These are phyloP conservation scores for Elongisporangium undulatum DNA, from an alignment of 352 stramenopile genomes.

Conservation along the genomic window DNA sequence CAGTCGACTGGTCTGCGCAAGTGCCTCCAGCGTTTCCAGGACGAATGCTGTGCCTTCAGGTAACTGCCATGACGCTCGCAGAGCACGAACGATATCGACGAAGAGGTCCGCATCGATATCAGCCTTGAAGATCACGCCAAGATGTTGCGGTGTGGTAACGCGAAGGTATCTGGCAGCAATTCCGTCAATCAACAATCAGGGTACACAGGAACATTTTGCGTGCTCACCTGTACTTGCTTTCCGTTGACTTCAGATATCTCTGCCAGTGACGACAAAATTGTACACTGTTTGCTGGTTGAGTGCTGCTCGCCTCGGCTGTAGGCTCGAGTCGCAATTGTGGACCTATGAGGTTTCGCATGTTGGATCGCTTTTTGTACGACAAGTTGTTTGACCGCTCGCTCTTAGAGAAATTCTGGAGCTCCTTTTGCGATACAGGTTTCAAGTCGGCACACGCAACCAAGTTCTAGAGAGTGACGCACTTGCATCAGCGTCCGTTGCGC, in stretches of 20 bases:
- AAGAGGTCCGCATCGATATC: conserved; percentile 77
- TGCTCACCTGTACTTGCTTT: conserved; percentile 47
- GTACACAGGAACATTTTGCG: not conserved
- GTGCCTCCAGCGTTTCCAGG: conserved; percentile 25
- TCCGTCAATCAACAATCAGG: too few species aligned
- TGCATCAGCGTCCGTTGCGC: not conserved
- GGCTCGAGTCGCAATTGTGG: conserved; percentile 10
- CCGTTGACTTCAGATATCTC: conserved; percentile 47
- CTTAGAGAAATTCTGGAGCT: conserved; percentile 56
- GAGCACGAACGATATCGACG: conserved; percentile 52
- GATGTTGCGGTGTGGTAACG: conserved; percentile 35
- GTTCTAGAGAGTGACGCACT: conserved; percentile 33
- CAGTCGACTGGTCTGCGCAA: conserved; percentile 48
- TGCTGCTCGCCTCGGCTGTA: conserved; percentile 13
- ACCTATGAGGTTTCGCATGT: not conserved
- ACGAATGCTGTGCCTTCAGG: conserved; percentile 24
- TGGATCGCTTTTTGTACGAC: conserved; percentile 40
- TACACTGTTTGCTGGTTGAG: conserved; percentile 31
- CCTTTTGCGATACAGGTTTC: conserved; percentile 73
- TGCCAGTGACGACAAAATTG: conserved; percentile 75
- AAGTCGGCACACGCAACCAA: conserved; percentile 79
- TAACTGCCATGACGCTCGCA: conserved; percentile 24
- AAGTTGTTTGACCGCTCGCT: conserved; percentile 56
- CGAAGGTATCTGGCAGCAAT: conserved; percentile 43
- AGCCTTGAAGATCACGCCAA: conserved; percentile 50